These are phyloP conservation scores for Euphorbia lathyris DNA, from an alignment of 345 rosid genomes.

Conservation along the genomic window DNA sequence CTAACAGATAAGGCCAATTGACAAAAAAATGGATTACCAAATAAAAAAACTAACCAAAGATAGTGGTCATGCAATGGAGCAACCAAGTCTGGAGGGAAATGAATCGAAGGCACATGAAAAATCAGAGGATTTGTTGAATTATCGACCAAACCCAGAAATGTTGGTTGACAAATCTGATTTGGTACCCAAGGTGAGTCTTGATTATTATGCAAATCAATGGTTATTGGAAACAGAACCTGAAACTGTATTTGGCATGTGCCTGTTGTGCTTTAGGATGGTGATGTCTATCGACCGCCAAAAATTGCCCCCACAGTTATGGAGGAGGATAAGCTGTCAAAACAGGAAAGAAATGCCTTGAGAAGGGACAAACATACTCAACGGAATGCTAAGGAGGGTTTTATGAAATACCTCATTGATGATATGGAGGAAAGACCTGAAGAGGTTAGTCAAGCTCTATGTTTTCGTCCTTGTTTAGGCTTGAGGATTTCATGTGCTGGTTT, in stretches of 20 bases:
- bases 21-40: constrained; percentile 88
- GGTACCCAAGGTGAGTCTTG: constrained; percentile 35
- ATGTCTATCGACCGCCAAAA: constrained; percentile 66
- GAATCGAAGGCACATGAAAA: constrained; percentile 34
- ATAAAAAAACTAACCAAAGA: constrained; percentile 70
- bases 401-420: constrained; percentile 73
- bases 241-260: constrained; percentile 17
- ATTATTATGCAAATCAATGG: neutral
- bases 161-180: constrained; percentile 48
- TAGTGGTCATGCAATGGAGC: constrained; percentile 29
- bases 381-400: constrained; percentile 51
- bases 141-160: constrained; percentile 81
- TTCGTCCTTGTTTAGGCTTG: constrained; percentile 9
- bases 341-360: constrained; percentile 65
- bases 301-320: constrained; percentile 73
- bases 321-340: constrained; percentile 68
- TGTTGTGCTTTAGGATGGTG: constrained; percentile 44
- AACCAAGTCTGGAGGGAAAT: constrained; percentile 33
- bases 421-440: constrained; percentile 84
- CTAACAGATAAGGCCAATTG: constrained; percentile 78
- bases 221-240: neutral
- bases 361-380: constrained; percentile 59
- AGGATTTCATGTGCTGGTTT: neutral
- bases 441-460: constrained; percentile 37
- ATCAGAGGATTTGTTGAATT: constrained; percentile 63